Percentiles rank a stretch among this genome's conserved stretches.
Evolutionary conservation across 2,329 filamentous ascomycete species (phyloP).

Genomic region (Neofusicoccum parvum): DNA sequence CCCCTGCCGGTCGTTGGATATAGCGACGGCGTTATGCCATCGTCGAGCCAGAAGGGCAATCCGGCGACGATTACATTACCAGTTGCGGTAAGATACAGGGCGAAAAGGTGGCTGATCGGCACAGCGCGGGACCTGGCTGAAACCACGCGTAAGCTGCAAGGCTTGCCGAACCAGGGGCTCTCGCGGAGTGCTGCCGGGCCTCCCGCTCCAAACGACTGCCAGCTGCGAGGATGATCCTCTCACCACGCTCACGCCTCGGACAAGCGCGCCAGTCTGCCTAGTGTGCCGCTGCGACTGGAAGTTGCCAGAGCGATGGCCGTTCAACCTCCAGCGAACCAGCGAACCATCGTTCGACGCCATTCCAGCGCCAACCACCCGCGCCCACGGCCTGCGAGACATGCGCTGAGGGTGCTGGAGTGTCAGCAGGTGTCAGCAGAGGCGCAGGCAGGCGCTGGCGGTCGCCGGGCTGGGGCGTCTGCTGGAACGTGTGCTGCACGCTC

Average conservation of each 20-base stretch:
- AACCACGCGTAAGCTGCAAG: slow-evolving; percentile 13
- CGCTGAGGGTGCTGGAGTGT: not conserved
- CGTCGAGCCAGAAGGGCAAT: not conserved
- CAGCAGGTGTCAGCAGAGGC: slow-evolving; percentile 16
- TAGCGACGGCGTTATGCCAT: not conserved
- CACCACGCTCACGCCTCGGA: slow-evolving; percentile 2
- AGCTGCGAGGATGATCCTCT: slow-evolving; percentile 6
- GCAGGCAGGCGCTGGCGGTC: not conserved
- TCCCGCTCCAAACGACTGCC: slow-evolving; percentile 1
- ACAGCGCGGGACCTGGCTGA: slow-evolving; percentile 17
- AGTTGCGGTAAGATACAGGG: slow-evolving; percentile 11
- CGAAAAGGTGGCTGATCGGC: slow-evolving; percentile 12
- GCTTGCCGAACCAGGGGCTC: slow-evolving; percentile 12
- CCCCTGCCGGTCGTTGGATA: not conserved
- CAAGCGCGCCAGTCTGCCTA: not conserved
- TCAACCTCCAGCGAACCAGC: not conserved
- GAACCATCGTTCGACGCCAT: not conserved
- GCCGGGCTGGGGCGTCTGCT: not conserved
- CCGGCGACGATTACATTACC: slow-evolving; percentile 13
- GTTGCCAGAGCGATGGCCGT: not conserved
- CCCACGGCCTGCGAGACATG: not conserved
- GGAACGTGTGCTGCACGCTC: slow-evolving; percentile 11
- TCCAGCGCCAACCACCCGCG: not conserved
- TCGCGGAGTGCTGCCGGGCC: not conserved
- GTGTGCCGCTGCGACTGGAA: not conserved